Percentiles rank a stretch among this genome's conserved stretches.
These are phyloP conservation scores for Plasmopara halstedii DNA, from an alignment of 352 stramenopile genomes.

Conservation along the genomic window DNA sequence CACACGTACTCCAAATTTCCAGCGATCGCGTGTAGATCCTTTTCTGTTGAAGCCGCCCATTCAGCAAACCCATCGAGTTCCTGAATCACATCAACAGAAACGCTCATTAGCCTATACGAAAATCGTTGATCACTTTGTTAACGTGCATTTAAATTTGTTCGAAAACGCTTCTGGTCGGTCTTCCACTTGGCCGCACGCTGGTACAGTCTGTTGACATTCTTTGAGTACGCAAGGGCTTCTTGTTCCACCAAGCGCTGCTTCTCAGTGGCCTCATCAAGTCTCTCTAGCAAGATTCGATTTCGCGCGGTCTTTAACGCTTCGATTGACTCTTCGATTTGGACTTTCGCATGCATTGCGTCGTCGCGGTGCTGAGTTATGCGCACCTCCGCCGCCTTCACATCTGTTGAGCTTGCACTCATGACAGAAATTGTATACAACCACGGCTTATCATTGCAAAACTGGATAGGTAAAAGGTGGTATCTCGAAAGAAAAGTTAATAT, in stretches of 20 bases:
- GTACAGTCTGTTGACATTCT: conserved; percentile 42
- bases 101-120: neutral
- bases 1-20: conserved; percentile 67
- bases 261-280: conserved; percentile 41
- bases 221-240: conserved; percentile 47
- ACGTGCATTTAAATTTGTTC: conserved; percentile 31
- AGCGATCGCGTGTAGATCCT: conserved; percentile 41
- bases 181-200: conserved; percentile 54
- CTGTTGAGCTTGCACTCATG: conserved; percentile 12
- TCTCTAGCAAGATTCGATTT: conserved; percentile 30
- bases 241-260: conserved; percentile 53
- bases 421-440: too few relatives aligned
- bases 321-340: conserved; percentile 29
- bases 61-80: conserved; percentile 47
- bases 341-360: conserved; percentile 20
- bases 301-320: conserved; percentile 32
- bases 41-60: conserved; percentile 41
- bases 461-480: too few relatives aligned
- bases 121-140: neutral
- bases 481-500: too few relatives aligned
- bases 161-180: conserved; percentile 54
- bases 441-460: too few relatives aligned
- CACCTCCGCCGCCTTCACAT: conserved; percentile 27
- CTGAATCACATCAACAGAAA: conserved; percentile 12
- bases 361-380: conserved; percentile 26